Conservation (phyloP, 2,329 filamentous ascomycete species). For the Stenocarpella maydis region DNA sequence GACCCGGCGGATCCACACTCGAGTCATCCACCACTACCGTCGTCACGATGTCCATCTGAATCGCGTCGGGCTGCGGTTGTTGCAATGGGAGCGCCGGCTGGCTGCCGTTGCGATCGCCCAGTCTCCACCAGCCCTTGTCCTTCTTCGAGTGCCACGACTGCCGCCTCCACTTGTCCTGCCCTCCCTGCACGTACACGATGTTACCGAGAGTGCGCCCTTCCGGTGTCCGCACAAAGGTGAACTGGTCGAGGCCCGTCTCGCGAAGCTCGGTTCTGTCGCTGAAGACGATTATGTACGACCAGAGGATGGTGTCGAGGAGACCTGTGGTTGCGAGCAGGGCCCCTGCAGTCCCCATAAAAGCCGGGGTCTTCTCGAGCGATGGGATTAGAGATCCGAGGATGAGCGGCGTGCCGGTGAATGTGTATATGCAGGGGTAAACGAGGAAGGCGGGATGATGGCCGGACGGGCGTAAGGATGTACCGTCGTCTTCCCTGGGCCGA, state of each 20-base stretch:
- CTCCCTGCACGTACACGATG: slow-evolving; percentile 46
- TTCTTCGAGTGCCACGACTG: slow-evolving; percentile 35
- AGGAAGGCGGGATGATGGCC: slow-evolving; percentile 64
- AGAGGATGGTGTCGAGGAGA: slow-evolving; percentile 62
- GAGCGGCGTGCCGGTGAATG: slow-evolving; percentile 73
- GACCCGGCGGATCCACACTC: not conserved
- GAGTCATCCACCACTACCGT: slow-evolving; percentile 43
- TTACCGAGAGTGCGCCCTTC: slow-evolving; percentile 51
- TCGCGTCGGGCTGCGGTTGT: slow-evolving; percentile 5
- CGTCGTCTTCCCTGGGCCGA: slow-evolving; percentile 20
- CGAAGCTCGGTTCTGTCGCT: slow-evolving; percentile 49
- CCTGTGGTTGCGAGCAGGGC: slow-evolving; percentile 66
- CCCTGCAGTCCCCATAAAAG: slow-evolving; percentile 64
- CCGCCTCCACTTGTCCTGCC: slow-evolving; percentile 26
- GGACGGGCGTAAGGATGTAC: slow-evolving; percentile 42
- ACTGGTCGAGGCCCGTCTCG: slow-evolving; percentile 60
- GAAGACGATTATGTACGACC: slow-evolving; percentile 61
- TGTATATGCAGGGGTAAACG: slow-evolving; percentile 74
- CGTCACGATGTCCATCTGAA: slow-evolving; percentile 45
- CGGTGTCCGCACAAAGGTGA: slow-evolving; percentile 57
- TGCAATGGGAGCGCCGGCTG: slow-evolving; percentile 16
- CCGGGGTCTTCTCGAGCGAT: not conserved
- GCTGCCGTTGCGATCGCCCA: slow-evolving; percentile 32
- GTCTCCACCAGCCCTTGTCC: slow-evolving; percentile 33
- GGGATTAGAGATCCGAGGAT: slow-evolving; percentile 58